phyloP scores from a whole-genome alignment of 202 grass and related monocot species.

The Zizania palustris region DNA sequence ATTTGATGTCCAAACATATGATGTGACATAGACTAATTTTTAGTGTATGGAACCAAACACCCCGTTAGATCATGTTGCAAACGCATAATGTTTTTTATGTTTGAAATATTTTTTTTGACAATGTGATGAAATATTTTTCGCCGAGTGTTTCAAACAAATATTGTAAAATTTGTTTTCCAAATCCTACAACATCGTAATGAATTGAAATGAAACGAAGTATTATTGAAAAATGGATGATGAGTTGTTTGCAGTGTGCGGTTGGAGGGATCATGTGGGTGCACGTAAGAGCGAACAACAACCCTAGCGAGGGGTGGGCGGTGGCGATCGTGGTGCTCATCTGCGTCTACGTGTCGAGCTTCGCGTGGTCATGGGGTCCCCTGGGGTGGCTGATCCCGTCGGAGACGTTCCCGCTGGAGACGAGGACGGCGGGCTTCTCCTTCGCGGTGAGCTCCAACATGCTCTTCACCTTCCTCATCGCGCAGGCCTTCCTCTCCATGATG shows the following conservation, averaged over 20 bases:
- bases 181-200: too few relatives aligned
- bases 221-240: too few relatives aligned
- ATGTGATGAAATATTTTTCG: too few relatives aligned
- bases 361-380: conserved; percentile 76
- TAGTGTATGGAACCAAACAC: too few relatives aligned
- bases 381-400: conserved; percentile 81
- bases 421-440: conserved; percentile 57
- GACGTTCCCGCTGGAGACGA: conserved; percentile 72
- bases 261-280: conserved; percentile 53
- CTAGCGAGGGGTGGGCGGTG: conserved; percentile 26
- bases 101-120: too few relatives aligned
- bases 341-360: conserved; percentile 73
- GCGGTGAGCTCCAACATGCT: conserved; percentile 88
- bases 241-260: conserved; percentile 33
- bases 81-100: too few relatives aligned
- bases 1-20: too few relatives aligned
- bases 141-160: too few relatives aligned
- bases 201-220: too few relatives aligned
- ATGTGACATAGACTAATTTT: too few relatives aligned
- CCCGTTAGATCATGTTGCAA: too few relatives aligned
- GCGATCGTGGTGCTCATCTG: conserved; percentile 61
- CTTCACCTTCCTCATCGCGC: conserved; percentile 82
- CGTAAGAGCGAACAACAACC: conserved; percentile 16
- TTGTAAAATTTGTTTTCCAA: too few relatives aligned
- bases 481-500: conserved; percentile 86